Base-by-base conservation (phyloP, 2,329 filamentous ascomycete species). In the Fusarium pseudonygamai region DNA sequence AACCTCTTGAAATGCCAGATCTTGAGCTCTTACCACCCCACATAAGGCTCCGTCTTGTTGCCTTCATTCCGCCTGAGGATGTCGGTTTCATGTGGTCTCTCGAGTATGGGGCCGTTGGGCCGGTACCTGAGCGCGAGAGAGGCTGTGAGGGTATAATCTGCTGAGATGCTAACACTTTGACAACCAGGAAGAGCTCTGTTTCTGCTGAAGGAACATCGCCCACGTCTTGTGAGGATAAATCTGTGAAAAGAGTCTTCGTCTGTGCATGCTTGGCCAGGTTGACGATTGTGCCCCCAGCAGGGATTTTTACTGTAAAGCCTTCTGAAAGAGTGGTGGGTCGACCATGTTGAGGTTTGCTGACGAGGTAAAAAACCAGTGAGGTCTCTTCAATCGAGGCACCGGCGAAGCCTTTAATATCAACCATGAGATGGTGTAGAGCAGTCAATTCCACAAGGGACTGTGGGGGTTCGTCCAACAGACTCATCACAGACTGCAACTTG, bases 401-500 rank as follows among this genome's bases (percentile, higher is more conserved):
- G 2, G 92, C 91, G 71, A 98, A 92, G 14, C 92, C 92, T 78
- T 93, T 95, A 69, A 98, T 88, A 76, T 97, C 94, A 36, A 98
- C 88, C 66, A 97, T 86, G 10, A 97, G 83, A 76, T 98, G 92
- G 79, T 97, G 93, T 60, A 97, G 84, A 40, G 93, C 87, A 2
- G 90, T 91, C 56, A 92, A 87, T 75, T 94, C 95, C 22, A 89
- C 83, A 15, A 89, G 85, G 8, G 89, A 86, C 26, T 89, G 88
- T 1, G 95, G 95, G n/a, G 92, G 90, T 75, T 93, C 92, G 65
- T 97, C 92, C 50, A 99, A 86, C 77, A 98, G 88, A 82, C 95
- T 97, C 96, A 99, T 99, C 79, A 95, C 90, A 9, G 96, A 97
- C 84, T 99, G 97, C 64, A 98, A 85, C 79, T 91, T 94, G 12